These are phyloP conservation scores for Sarcocystis neurona DNA, from an alignment of 169 alveolate species.

Conservation along the genomic window DNA sequence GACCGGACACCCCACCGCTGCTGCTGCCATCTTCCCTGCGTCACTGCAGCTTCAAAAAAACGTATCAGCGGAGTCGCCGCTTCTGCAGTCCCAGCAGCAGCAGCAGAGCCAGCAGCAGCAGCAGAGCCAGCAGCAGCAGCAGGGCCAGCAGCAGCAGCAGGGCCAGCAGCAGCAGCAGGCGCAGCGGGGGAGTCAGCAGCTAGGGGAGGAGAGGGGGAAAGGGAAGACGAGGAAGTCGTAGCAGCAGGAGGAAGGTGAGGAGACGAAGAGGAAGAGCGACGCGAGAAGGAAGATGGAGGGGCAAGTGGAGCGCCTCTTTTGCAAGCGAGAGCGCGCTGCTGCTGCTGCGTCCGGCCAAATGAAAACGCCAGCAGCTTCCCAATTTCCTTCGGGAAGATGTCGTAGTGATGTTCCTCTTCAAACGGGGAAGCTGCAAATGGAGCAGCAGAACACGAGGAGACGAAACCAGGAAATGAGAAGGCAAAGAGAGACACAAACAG, in stretches of 20 bases:
- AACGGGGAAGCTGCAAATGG: background rate
- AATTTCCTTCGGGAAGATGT: slow-evolving; percentile 19
- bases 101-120: too few species aligned
- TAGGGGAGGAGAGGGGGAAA: background rate
- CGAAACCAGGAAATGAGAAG: background rate
- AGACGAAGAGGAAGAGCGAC: too few species aligned
- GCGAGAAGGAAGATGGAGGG: too few species aligned
- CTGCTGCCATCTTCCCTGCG: slow-evolving; percentile 37
- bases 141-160: too few species aligned
- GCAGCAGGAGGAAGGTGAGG: background rate
- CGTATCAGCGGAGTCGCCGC: too few species aligned
- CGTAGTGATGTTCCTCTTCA: slow-evolving; percentile 10
- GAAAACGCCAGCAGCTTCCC: slow-evolving; percentile 1
- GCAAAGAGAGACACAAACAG: background rate
- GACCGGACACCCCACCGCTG: slow-evolving; percentile 22
- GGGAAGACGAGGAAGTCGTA: background rate
- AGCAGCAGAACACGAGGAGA: background rate
- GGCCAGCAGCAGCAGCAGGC: too few species aligned
- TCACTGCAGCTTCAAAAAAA: slow-evolving; percentile 10
- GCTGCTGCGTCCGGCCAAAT: background rate
- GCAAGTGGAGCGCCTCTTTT: too few species aligned
- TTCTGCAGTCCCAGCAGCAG: too few species aligned
- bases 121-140: too few species aligned
- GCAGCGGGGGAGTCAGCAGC: too few species aligned
- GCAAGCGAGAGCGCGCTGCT: too few species aligned